A percentile compares a stretch with the other conserved stretches of the same genome.
These are phyloP conservation scores for Mitragyna speciosa DNA, from an alignment of 257 asterid genomes.

Conservation along the genomic window DNA sequence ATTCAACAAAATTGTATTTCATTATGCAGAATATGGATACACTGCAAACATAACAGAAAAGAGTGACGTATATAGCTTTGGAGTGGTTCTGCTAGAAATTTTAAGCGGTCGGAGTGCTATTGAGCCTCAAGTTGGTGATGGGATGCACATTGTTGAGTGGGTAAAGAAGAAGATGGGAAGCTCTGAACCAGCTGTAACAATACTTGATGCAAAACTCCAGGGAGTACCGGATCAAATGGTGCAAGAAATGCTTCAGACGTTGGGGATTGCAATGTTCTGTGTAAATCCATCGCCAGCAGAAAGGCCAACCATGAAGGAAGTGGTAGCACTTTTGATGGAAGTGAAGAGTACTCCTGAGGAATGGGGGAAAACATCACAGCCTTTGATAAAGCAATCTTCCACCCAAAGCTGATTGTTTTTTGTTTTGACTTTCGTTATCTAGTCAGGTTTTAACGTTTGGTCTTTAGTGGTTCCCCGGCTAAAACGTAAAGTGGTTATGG, in stretches of 20 bases:
- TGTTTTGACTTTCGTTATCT: not conserved
- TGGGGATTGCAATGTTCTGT: conserved; percentile 94
- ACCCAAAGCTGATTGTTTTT: conserved; percentile 47
- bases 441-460: conserved; percentile 27
- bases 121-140: conserved; percentile 75
- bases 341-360: conserved; percentile 81
- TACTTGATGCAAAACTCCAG: conserved; percentile 76
- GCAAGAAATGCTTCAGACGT: conserved; percentile 97
- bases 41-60: conserved; percentile 83
- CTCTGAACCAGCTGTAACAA: conserved; percentile 76
- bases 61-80: conserved; percentile 94
- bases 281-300: conserved; percentile 81
- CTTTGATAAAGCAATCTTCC: conserved; percentile 73
- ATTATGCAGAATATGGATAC: conserved; percentile 78
- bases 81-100: conserved; percentile 84
- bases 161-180: conserved; percentile 97
- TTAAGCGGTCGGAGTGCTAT: conserved; percentile 83
- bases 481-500: conserved; percentile 3
- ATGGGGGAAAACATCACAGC: conserved; percentile 81
- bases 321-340: conserved; percentile 89
- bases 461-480: conserved; percentile 23
- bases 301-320: conserved; percentile 96
- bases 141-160: conserved; percentile 93
- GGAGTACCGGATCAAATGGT: conserved; percentile 81
- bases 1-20: not conserved